Base-by-base conservation (phyloP, 2,329 filamentous ascomycete genomes). In the Colletotrichum sp. region DNA sequence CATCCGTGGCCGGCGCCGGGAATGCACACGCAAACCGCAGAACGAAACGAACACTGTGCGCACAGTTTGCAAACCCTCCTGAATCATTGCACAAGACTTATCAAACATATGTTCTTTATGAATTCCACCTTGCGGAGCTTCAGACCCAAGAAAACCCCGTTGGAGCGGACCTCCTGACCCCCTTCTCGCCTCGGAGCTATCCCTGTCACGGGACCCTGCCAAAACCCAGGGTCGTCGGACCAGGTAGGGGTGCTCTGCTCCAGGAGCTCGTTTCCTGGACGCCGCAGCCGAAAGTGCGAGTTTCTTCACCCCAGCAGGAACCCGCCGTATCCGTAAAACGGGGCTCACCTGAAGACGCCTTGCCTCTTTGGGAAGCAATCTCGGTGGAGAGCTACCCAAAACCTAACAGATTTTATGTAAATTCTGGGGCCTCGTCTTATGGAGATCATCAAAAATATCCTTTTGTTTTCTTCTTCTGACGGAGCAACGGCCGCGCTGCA, bases 271-370 rank as follows among this genome's bases (percentile, higher is more conserved):
- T 32, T 52, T 43, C 26, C 34, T 65, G 71, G 71, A 52, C 72
- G 21, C 21, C 21, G 36, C n/a, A 72, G 61, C 69, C 73, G 73
- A 75, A 30, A 72, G 72, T 66, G 62, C 66, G 62, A 56, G 55
- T 48, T 48, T 21, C 43, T 13, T 48, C 43, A 48, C 6, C 43
- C 43, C 43, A 21, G 43, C 43, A 48, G 13, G 3, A 48, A 6
- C 63, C 73, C 69, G 56, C 73, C 56, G 63, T 58, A 36, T 75
- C 73, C 73, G 63, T 38, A 43, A 36, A 58, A 32, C n/a, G 18
- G 16, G 66, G 69, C 38, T 65, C 73, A 75, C 73, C 73, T 73
- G 73, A 69, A 73, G 43, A 55, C 38, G 63, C 69, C 58, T 68
- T 73, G 21, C 69, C 63, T 16, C 10, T 30, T 75, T 75, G 14